Conservation (phyloP, 2,329 filamentous ascomycete genomes). For the Lasiodiplodia sp. region DNA sequence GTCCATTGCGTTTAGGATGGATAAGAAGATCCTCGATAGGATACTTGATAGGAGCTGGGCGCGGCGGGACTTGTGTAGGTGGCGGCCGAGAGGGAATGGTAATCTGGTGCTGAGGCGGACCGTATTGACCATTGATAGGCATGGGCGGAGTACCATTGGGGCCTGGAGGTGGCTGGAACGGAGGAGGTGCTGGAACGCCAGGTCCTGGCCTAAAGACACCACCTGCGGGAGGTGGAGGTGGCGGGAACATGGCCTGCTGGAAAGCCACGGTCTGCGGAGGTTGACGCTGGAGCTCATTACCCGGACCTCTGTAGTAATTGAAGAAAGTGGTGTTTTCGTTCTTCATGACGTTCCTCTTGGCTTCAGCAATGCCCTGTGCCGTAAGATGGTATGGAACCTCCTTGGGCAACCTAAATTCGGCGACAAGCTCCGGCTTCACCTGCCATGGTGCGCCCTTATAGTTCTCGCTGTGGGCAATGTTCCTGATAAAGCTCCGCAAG, state of each 20-base stretch:
- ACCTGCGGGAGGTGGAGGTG: background rate
- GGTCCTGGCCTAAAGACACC: conserved; percentile 23
- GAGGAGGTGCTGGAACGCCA: conserved; percentile 17
- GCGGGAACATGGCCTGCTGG: conserved; percentile 15
- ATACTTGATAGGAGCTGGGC: conserved; percentile 79
- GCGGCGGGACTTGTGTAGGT: conserved; percentile 51
- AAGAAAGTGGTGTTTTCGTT: conserved; percentile 26
- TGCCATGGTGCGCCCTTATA: conserved; percentile 98
- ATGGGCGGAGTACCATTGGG: background rate
- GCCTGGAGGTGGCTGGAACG: conserved; percentile 18
- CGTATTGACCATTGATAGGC: conserved; percentile 24
- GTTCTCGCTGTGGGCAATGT: conserved; percentile 87
- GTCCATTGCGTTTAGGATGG: conserved; percentile 67
- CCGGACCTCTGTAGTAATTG: conserved; percentile 26
- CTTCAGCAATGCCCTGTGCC: conserved; percentile 44
- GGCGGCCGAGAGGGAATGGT: conserved; percentile 20
- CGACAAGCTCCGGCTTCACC: conserved; percentile 85
- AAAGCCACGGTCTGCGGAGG: conserved; percentile 18
- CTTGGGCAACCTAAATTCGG: conserved; percentile 84
- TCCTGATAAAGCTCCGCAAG: conserved; percentile 91
- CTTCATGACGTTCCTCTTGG: conserved; percentile 71
- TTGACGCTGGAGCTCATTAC: conserved; percentile 23
- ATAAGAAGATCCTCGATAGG: conserved; percentile 94
- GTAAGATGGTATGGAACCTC: conserved; percentile 69
- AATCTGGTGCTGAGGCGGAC: conserved; percentile 18